phyloP scores from a whole-genome alignment of 1,284 basidiomycete genomes.

The Omphalotus olearius region DNA sequence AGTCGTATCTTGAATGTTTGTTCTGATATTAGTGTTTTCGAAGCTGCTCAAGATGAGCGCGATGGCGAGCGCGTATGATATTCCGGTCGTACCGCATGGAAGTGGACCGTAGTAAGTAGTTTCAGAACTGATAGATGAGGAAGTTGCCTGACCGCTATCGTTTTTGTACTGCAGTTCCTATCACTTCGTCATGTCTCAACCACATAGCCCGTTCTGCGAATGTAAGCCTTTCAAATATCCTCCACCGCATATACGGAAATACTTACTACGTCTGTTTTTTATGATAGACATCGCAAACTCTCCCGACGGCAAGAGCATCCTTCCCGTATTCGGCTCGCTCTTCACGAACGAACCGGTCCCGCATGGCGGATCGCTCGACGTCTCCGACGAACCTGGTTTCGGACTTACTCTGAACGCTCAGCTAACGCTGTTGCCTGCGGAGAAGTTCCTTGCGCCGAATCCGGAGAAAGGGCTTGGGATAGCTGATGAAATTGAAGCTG shows the following conservation, averaged over 20 bases:
- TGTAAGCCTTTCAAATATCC: constrained; percentile 9
- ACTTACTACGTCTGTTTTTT: background rate
- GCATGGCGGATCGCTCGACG: constrained; percentile 36
- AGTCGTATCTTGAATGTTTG: background rate
- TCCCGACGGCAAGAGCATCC: constrained; percentile 42
- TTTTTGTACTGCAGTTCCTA: constrained; percentile 18
- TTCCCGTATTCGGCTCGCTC: constrained; percentile 45
- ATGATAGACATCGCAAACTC: constrained; percentile 44
- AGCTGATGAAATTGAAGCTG: constrained; percentile 1
- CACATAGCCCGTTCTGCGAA: constrained; percentile 31
- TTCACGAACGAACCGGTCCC: constrained; percentile 48
- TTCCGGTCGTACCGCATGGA: constrained; percentile 50
- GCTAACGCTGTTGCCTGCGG: constrained; percentile 21
- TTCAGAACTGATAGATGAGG: background rate
- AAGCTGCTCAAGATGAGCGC: constrained; percentile 42
- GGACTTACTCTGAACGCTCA: constrained; percentile 43
- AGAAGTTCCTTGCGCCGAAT: constrained; percentile 13
- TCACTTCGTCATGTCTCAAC: constrained; percentile 32
- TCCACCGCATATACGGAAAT: background rate
- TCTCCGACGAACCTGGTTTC: constrained; percentile 41
- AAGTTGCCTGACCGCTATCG: background rate
- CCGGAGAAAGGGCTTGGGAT: constrained; percentile 12
- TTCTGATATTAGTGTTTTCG: background rate
- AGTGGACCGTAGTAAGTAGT: constrained; percentile 29
- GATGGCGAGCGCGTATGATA: constrained; percentile 38